Evolutionary conservation across 2,329 filamentous ascomycete genomes (phyloP).

Genomic region (Aspergillus tamarii): DNA sequence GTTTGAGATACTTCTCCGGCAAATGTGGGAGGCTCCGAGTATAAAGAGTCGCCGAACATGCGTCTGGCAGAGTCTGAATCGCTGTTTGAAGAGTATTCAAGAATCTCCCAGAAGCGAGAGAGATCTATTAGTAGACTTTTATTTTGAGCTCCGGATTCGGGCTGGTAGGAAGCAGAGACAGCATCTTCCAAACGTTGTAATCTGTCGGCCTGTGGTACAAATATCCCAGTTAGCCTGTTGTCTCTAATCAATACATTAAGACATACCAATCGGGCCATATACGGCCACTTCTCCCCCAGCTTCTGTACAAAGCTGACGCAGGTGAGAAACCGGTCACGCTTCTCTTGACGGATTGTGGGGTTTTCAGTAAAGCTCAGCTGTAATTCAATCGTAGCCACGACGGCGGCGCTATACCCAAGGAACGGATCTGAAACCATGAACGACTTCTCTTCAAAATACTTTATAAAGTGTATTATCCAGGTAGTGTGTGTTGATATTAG

Average conservation of each 20-base stretch:
- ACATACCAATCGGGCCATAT: slow-evolving; percentile 48
- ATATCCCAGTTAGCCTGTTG: slow-evolving; percentile 1
- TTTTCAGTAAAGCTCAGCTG: slow-evolving; percentile 58
- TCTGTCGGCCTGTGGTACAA: slow-evolving; percentile 43
- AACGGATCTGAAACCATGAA: slow-evolving; percentile 54
- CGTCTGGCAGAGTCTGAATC: slow-evolving; percentile 40
- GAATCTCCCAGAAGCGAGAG: slow-evolving; percentile 53
- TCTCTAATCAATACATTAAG: neutral
- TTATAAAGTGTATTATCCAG: slow-evolving; percentile 59
- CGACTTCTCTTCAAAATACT: slow-evolving; percentile 49
- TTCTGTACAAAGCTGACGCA: slow-evolving; percentile 50
- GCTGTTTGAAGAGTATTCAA: slow-evolving; percentile 51
- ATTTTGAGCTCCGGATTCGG: slow-evolving; percentile 37
- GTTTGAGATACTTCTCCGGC: slow-evolving; percentile 48
- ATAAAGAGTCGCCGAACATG: slow-evolving; percentile 49
- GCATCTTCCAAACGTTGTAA: slow-evolving; percentile 48
- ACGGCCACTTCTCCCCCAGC: slow-evolving; percentile 50
- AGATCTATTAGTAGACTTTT: slow-evolving; percentile 50
- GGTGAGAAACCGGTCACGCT: slow-evolving; percentile 48
- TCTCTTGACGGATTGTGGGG: slow-evolving; percentile 41
- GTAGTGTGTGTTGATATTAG: slow-evolving; percentile 55
- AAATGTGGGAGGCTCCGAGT: slow-evolving; percentile 29
- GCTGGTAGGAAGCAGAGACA: slow-evolving; percentile 49
- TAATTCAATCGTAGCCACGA: slow-evolving; percentile 58
- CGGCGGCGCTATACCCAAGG: slow-evolving; percentile 54